Conservation (phyloP, 805 yeast genomes). For the Saccharomycopsis fibuligera region DNA sequence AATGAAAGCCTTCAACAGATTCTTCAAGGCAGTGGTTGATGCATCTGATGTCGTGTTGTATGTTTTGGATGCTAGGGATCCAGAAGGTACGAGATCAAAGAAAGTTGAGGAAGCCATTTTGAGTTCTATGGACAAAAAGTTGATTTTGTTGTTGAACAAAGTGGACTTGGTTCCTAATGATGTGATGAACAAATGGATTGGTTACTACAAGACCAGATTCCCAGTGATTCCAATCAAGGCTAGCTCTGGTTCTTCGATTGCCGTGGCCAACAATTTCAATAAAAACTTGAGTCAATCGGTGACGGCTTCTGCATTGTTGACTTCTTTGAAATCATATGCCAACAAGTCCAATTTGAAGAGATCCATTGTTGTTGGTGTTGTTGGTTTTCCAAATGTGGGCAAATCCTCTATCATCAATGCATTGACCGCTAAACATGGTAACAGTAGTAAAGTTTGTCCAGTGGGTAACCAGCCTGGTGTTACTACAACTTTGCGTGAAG, state of each 20-base stretch:
- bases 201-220: conserved; percentile 70
- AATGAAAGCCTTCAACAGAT: conserved; percentile 87
- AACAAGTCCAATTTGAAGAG: conserved; percentile 78
- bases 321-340: conserved; percentile 81
- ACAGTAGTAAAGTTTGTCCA: conserved; percentile 69
- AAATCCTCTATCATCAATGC: conserved; percentile 93
- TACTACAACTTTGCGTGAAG: conserved; percentile 85
- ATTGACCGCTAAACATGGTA: conserved; percentile 58
- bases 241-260: conserved; percentile 53
- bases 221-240: conserved; percentile 90
- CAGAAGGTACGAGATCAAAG: conserved; percentile 88
- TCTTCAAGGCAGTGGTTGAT: conserved; percentile 89
- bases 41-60: conserved; percentile 86
- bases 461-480: conserved; percentile 98
- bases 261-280: conserved; percentile 43
- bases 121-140: conserved; percentile 73
- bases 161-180: conserved; percentile 88
- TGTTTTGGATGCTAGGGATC: conserved; percentile 97
- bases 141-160: conserved; percentile 82
- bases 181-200: conserved; percentile 78
- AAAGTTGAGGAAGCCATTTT: conserved; percentile 87
- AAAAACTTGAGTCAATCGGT: conserved; percentile 63
- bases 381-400: conserved; percentile 97
- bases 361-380: conserved; percentile 87
- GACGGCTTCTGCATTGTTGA: conserved; percentile 69